Evolutionary conservation across 1,284 basidiomycete genomes (phyloP).

Genomic region (Trametes sp.): DNA sequence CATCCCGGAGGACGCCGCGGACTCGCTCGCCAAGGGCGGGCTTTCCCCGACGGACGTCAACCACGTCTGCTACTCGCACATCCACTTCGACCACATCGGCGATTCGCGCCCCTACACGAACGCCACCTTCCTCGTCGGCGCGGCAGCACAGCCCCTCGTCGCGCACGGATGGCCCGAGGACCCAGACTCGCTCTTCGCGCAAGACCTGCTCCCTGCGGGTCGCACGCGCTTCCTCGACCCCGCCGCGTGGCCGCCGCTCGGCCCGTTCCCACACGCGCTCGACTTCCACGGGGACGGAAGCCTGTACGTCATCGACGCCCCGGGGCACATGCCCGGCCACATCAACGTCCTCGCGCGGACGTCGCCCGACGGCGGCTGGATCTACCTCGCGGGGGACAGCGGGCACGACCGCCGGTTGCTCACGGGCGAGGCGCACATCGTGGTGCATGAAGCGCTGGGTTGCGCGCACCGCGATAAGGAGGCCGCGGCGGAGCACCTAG

Average conservation of each 20-base stretch:
- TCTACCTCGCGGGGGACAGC: constrained; percentile 62
- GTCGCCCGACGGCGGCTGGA: constrained; percentile 59
- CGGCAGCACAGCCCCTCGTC: constrained; percentile 44
- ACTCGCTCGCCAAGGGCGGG: constrained; percentile 58
- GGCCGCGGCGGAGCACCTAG: constrained; percentile 50
- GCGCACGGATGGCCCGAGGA: constrained; percentile 51
- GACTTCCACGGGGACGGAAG: constrained; percentile 66
- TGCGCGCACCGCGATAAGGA: constrained; percentile 55
- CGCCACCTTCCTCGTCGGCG: constrained; percentile 55
- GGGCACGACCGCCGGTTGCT: constrained; percentile 62
- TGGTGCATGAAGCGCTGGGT: constrained; percentile 34
- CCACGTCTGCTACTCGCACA: constrained; percentile 58
- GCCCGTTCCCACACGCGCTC: constrained; percentile 57
- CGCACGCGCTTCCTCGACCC: constrained; percentile 47
- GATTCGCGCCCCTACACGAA: constrained; percentile 53
- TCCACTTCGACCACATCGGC: constrained; percentile 57
- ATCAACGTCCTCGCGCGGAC: constrained; percentile 62
- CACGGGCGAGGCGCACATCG: constrained; percentile 53
- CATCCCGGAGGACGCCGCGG: constrained; percentile 52
- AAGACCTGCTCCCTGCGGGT: constrained; percentile 48
- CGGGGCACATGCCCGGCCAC: constrained; percentile 62
- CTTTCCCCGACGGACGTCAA: constrained; percentile 50
- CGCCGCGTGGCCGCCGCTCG: constrained; percentile 41
- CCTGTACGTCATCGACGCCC: constrained; percentile 61
- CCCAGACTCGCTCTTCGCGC: constrained; percentile 44